phyloP scores from a whole-genome alignment of 2,329 filamentous ascomycete species.

The Cladosporium phlei region DNA sequence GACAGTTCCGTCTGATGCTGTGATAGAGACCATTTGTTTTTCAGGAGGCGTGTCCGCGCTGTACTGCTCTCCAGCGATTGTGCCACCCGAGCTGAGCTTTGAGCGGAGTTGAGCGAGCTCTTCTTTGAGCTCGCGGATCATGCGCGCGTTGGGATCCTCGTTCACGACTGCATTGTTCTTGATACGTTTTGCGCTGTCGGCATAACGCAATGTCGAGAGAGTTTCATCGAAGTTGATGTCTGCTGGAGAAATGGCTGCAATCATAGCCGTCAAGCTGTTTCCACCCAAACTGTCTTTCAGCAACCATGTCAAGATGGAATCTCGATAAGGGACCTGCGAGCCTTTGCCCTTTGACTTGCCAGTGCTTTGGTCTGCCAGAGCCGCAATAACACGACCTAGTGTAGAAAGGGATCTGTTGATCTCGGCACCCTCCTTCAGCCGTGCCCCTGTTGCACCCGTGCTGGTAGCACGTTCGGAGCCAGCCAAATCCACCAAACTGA shows the following conservation, averaged over 20 bases:
- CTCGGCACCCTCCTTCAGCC: conserved; percentile 94
- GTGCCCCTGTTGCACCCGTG: conserved; percentile 89
- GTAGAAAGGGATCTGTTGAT: conserved; percentile 97
- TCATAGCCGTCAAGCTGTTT: conserved; percentile 99
- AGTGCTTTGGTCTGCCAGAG: conserved; percentile 82
- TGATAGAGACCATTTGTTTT: conserved; percentile 94
- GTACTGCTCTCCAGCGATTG: conserved; percentile 63
- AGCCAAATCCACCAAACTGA: conserved; percentile 94
- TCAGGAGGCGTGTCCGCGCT: conserved; percentile 88
- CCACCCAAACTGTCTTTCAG: conserved; percentile 94
- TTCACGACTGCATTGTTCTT: conserved; percentile 99
- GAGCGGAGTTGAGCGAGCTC: conserved; percentile 79
- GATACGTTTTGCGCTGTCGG: conserved; percentile 96
- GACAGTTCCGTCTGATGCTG: conserved; percentile 72
- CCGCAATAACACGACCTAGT: conserved; percentile 92
- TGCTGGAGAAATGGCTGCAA: conserved; percentile 94
- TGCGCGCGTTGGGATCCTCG: conserved; percentile 96
- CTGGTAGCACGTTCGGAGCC: conserved; percentile 97
- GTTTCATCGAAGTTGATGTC: conserved; percentile 99
- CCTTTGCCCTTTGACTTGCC: conserved; percentile 73
- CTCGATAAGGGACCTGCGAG: conserved; percentile 87
- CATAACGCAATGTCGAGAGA: conserved; percentile 88
- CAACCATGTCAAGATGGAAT: conserved; percentile 93
- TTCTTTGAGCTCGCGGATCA: conserved; percentile 97
- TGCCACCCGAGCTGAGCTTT: conserved; percentile 60